Evolutionary conservation across 192 early-diverging fungal species (phyloP), one percentile per base, ranked within the genome.

Genomic region (Mortierella antarctica): DNA sequence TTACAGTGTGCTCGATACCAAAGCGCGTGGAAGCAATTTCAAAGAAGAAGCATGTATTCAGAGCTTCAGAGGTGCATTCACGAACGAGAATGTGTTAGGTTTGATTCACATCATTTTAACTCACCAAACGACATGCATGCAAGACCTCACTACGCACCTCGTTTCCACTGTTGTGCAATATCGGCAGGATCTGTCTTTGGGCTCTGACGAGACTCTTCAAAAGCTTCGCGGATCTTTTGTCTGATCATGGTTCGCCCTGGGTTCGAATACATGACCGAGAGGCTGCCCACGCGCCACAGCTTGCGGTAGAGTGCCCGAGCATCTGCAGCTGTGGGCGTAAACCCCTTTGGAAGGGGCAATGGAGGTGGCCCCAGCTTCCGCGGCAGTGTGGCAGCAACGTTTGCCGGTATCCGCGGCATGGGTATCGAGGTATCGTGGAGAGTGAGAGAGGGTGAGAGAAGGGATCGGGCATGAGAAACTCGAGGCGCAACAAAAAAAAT

Each of bases 371-470:
- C 77, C 1, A 80, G 59, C 42, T 54, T 72, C 6, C 70, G 70
- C 0, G 77, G 77, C 14, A 80, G 44, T 9, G 59, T 68, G 8
- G 58, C 59, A 20, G 57, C 55, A 21, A 72, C 69, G 49, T 79
- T 79, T n/a, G 55, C 18, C 11, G 75, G 75, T 62, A 79, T 79
- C 57, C 69, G 62, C 31, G 75, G 68, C 75, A 79, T 79, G 21
- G 8, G 41, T 45, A 47, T 10, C 13, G 48, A 18, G 39, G 41
- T 10, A 18, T 50, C 8, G 41, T 46, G 21, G 57, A 15, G n/a
- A 48, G 46, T 44, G 65, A n/a, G 12, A 17, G 14, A 56, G 13
- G 45, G 17, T 14, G 48, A 53, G 41, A 48, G 20, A 9, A 6
- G 51, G 45, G 11, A 17, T 4, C 31, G 1, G 31, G 31, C 31